Evolutionary conservation across 2,329 filamentous ascomycete species (phyloP), one percentile per base, ranked within the genome.

Genomic region (Colletotrichum sp.): DNA sequence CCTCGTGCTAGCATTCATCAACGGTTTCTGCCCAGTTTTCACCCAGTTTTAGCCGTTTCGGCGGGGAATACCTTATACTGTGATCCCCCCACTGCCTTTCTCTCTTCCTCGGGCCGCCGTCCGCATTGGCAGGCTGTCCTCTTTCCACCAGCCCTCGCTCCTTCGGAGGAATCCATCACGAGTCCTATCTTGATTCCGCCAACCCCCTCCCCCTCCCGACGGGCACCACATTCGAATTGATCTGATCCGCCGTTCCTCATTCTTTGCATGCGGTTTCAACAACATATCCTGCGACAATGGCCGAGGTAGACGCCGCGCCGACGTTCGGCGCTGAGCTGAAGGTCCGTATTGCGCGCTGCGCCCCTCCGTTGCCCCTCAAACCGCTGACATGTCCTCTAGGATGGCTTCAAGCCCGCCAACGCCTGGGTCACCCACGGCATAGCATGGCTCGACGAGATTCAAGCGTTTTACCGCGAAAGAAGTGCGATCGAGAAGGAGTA

Each of bases 401-500:
- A 99, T 92, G 95, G 95, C 83, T 99, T 98, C 90, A 98, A 98
- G 86, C 92, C 95, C 21, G 96, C 98, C 84, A 98, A 96, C 87
- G 92, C 91, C 81, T 99, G 97, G 97, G 95, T 98, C 73, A 90
- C 92, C 78, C 93, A 95, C 84, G 96, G 96, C 78, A 98, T 99
- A 84, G 89, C 92, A 79, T 99, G 96, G 96, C 93, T 99, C 76
- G 96, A 98, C 81, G 97, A 99, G 81, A 95, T 99, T 78, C 95
- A 99, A 85, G 93, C 95, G 82, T 99, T 99, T 88, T 99, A 99
- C 89, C 95, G 97, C 78, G 97, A 99, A 86, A 92, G 98, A 74
- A 95, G 95, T 83, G 92, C 89, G 44, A 98, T 99, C 84, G 97
- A 99, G 87, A 98, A 98, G 87, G 98, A 99, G 84, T 99, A 99